Evolutionary conservation across 768 basidiomycete genomes (phyloP).

Genomic region (Lanmaoa pseudosensibilis): DNA sequence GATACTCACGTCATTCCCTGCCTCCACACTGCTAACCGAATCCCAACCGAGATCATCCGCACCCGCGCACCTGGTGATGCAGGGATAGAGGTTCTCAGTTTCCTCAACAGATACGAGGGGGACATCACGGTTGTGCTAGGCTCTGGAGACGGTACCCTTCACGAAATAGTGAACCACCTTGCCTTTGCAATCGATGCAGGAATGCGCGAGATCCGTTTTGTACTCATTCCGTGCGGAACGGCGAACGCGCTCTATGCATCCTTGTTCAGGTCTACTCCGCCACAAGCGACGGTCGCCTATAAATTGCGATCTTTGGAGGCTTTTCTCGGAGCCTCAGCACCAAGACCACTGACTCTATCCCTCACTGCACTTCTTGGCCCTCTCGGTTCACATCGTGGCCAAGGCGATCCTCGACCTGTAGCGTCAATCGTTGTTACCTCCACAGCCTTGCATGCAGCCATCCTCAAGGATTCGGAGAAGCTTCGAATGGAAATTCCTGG

Average conservation of each 20-base stretch:
- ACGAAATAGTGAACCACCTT: slow-evolving; percentile 78
- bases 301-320: slow-evolving; percentile 57
- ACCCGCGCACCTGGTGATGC: slow-evolving; percentile 60
- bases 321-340: slow-evolving; percentile 41
- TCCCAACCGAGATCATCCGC: slow-evolving; percentile 36
- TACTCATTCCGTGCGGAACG: slow-evolving; percentile 77
- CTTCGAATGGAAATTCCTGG: slow-evolving; percentile 71
- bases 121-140: slow-evolving; percentile 54
- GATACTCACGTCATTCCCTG: slow-evolving; percentile 62
- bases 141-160: slow-evolving; percentile 91
- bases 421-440: slow-evolving; percentile 85
- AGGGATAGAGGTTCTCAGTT: slow-evolving; percentile 43
- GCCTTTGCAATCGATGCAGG: slow-evolving; percentile 22
- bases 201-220: slow-evolving; percentile 40
- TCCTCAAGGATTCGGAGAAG: slow-evolving; percentile 78
- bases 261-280: slow-evolving; percentile 56
- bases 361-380: slow-evolving; percentile 46
- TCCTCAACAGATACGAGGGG: slow-evolving; percentile 37
- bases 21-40: slow-evolving; percentile 41
- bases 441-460: slow-evolving; percentile 80
- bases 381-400: slow-evolving; percentile 22
- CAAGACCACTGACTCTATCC: slow-evolving; percentile 53
- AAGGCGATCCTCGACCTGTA: slow-evolving; percentile 25
- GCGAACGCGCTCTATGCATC: slow-evolving; percentile 89
- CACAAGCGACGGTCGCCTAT: slow-evolving; percentile 36